Conservation (phyloP, 2,329 filamentous ascomycete species). For the Colletotrichum falcatum region DNA sequence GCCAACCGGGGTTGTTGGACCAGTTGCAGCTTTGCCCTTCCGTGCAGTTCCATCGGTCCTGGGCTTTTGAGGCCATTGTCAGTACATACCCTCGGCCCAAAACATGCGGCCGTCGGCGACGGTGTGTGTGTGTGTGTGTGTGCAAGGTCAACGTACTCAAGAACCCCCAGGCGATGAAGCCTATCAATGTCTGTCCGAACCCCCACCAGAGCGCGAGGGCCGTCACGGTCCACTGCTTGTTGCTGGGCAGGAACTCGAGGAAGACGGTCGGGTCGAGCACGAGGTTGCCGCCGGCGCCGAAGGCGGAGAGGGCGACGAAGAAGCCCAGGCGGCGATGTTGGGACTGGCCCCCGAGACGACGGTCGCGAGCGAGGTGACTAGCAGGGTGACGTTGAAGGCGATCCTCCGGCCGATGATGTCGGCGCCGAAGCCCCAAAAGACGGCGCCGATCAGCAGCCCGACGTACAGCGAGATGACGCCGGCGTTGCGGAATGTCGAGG, state of each 20-base stretch:
- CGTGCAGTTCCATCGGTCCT: constrained; percentile 56
- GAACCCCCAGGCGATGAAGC: constrained; percentile 64
- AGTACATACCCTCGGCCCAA: not conserved
- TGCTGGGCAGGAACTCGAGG: constrained; percentile 58
- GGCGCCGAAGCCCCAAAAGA: constrained; percentile 74
- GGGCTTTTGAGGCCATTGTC: constrained; percentile 47
- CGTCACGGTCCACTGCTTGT: constrained; percentile 73
- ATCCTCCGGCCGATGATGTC: constrained; percentile 73
- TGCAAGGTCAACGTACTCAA: constrained; percentile 51
- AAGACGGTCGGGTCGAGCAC: constrained; percentile 70
- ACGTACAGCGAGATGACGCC: constrained; percentile 69
- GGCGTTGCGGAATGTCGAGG: constrained; percentile 59
- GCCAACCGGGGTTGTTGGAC: constrained; percentile 62
- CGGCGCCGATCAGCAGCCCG: constrained; percentile 61
- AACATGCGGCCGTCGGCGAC: not conserved
- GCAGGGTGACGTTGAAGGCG: constrained; percentile 72
- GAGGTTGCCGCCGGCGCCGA: constrained; percentile 73
- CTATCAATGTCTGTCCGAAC: constrained; percentile 59
- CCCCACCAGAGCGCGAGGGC: constrained; percentile 69
- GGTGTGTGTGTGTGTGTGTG: no score
- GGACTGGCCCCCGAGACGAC: constrained; percentile 72
- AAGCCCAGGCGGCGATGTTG: constrained; percentile 69
- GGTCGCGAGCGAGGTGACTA: constrained; percentile 69
- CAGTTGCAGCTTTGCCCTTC: constrained; percentile 54
- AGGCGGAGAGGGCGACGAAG: constrained; percentile 69